These are phyloP conservation scores for Leucogyrophana mollusca DNA, from an alignment of 768 basidiomycete genomes.

Conservation along the genomic window DNA sequence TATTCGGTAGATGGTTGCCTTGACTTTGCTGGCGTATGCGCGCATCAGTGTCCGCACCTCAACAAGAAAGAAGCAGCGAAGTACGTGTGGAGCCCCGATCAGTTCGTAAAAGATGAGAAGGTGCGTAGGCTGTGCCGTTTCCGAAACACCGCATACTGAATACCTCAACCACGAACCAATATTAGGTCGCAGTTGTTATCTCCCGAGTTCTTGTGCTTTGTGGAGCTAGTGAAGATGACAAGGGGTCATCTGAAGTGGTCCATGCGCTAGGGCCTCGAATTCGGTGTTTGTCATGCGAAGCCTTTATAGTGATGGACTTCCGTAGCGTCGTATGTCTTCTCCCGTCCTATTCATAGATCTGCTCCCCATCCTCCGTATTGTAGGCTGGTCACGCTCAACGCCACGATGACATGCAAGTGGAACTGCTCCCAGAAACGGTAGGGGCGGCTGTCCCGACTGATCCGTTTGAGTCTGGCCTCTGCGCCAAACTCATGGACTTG, in stretches of 20 bases:
- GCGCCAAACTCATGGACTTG: conserved; percentile 16
- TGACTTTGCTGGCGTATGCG: conserved; percentile 57
- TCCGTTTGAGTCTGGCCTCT: conserved; percentile 23
- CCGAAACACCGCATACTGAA: not conserved
- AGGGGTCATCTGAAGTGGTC: conserved; percentile 17
- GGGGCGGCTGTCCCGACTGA: not conserved
- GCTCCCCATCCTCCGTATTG: not conserved
- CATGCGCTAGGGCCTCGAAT: conserved; percentile 30
- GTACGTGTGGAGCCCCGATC: conserved; percentile 44
- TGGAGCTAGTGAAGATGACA: conserved; percentile 29
- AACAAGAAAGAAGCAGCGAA: conserved; percentile 25
- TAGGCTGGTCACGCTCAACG: conserved; percentile 65
- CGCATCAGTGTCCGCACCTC: conserved; percentile 48
- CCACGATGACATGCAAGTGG: conserved; percentile 52
- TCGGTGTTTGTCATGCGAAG: conserved; percentile 49
- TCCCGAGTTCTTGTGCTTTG: conserved; percentile 34
- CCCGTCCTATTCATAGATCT: not conserved
- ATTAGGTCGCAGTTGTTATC: conserved; percentile 49
- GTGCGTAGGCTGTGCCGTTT: conserved; percentile 27
- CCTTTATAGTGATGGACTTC: conserved; percentile 47
- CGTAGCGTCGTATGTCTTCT: conserved; percentile 41
- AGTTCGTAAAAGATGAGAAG: conserved; percentile 61
- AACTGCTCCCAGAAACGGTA: conserved; percentile 24
- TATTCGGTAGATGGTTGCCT: conserved; percentile 45
- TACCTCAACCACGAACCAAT: not conserved